These are phyloP conservation scores for Globisporangium nodosum DNA, from an alignment of 352 stramenopile genomes.

Conservation along the genomic window DNA sequence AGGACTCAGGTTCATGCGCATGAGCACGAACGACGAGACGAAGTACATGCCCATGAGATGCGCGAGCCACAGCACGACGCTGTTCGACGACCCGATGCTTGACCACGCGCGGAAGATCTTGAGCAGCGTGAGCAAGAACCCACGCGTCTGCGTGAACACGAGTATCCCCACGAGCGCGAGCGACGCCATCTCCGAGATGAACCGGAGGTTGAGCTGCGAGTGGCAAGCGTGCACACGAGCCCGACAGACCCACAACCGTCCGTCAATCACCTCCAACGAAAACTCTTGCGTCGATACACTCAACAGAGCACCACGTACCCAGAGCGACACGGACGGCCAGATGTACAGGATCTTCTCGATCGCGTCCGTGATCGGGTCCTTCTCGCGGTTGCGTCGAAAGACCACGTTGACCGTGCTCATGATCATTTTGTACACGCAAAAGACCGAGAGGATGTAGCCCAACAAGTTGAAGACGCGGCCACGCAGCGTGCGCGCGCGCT, in stretches of 20 bases:
- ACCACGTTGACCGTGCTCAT: conserved; percentile 83
- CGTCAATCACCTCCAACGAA: neutral
- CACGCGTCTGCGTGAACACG: conserved; percentile 78
- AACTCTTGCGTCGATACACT: no score
- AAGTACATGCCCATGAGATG: conserved; percentile 89
- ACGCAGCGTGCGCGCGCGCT: conserved; percentile 53
- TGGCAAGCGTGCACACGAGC: neutral
- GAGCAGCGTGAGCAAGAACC: conserved; percentile 68
- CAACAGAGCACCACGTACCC: conserved; percentile 19
- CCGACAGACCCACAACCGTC: neutral
- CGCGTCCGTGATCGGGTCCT: conserved; percentile 75
- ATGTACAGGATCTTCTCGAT: conserved; percentile 82
- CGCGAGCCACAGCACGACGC: conserved; percentile 74
- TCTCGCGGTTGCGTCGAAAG: conserved; percentile 73
- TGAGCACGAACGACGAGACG: conserved; percentile 83
- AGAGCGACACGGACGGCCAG: conserved; percentile 67
- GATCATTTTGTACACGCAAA: conserved; percentile 86
- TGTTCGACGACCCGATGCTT: conserved; percentile 79
- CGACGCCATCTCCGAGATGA: conserved; percentile 75
- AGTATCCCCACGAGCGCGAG: conserved; percentile 75
- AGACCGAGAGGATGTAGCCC: conserved; percentile 67
- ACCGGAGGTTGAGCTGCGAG: conserved; percentile 63
- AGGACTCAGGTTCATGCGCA: conserved; percentile 82
- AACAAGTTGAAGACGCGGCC: conserved; percentile 80
- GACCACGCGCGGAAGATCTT: conserved; percentile 82